Evolutionary conservation across 305 asterid genomes (phyloP).

Genomic region (Fraxinus latifolia): DNA sequence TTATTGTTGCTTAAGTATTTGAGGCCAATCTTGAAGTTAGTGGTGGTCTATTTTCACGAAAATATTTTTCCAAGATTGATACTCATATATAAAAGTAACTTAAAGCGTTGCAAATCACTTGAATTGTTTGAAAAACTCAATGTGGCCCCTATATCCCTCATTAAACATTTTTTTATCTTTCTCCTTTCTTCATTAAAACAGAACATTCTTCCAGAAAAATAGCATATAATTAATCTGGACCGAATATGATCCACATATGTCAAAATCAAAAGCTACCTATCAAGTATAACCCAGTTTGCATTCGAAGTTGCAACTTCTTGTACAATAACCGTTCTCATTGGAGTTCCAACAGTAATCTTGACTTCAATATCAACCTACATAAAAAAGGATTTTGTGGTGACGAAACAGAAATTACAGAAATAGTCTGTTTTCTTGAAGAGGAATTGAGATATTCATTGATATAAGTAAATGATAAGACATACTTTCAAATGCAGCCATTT

Average conservation of each 20-base stretch:
- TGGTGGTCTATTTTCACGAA: neutral
- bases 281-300: slow-evolving; percentile 65
- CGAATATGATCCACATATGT: neutral
- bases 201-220: neutral
- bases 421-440: neutral
- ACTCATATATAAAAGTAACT: neutral
- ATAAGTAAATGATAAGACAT: neutral
- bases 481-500: neutral
- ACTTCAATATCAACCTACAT: slow-evolving; percentile 73
- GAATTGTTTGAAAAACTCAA: neutral
- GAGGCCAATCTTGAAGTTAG: neutral
- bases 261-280: slow-evolving; percentile 47
- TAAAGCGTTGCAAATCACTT: neutral
- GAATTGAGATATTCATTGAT: neutral
- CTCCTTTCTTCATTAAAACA: neutral
- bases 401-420: neutral
- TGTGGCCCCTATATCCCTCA: neutral
- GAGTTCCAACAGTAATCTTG: slow-evolving; percentile 72
- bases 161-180: neutral
- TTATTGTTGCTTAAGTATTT: neutral
- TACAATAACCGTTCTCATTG: slow-evolving; percentile 52
- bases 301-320: slow-evolving; percentile 52
- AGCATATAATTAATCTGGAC: neutral
- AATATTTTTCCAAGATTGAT: neutral
- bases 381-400: neutral